Evolutionary conservation across 495 filamentous ascomycete genomes (phyloP).

Genomic region (Xylaria curta): DNA sequence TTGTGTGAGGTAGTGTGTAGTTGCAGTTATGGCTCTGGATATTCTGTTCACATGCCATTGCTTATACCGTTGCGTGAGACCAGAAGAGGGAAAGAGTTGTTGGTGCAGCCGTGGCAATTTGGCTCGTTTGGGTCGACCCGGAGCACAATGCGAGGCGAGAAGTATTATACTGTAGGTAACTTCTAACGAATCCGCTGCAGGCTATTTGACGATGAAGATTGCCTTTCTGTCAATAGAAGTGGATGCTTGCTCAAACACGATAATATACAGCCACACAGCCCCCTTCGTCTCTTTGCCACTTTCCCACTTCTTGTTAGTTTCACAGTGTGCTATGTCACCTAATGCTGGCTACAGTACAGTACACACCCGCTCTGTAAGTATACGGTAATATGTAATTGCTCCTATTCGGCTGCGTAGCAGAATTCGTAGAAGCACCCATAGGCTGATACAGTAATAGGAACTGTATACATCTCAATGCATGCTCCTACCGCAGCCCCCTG

Average conservation of each 20-base stretch:
- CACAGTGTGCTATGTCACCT: background rate
- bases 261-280: constrained; percentile 27
- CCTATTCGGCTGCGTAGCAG: background rate
- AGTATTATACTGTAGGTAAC: background rate
- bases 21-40: background rate
- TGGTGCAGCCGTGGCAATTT: background rate
- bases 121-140: background rate
- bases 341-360: background rate
- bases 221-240: background rate
- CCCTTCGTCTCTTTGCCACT: constrained; percentile 27
- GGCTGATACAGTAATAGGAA: background rate
- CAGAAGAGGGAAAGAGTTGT: no score
- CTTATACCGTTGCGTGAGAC: background rate
- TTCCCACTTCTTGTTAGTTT: constrained; percentile 3
- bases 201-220: background rate
- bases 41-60: background rate
- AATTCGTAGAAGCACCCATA: background rate
- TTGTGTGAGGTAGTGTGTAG: no score
- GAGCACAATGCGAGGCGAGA: background rate
- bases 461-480: background rate
- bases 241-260: constrained; percentile 22
- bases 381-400: background rate
- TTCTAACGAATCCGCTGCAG: background rate
- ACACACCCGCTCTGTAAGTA: background rate
- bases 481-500: background rate